Conservation (phyloP, 2,329 filamentous ascomycete genomes). For the Claviceps africana region DNA sequence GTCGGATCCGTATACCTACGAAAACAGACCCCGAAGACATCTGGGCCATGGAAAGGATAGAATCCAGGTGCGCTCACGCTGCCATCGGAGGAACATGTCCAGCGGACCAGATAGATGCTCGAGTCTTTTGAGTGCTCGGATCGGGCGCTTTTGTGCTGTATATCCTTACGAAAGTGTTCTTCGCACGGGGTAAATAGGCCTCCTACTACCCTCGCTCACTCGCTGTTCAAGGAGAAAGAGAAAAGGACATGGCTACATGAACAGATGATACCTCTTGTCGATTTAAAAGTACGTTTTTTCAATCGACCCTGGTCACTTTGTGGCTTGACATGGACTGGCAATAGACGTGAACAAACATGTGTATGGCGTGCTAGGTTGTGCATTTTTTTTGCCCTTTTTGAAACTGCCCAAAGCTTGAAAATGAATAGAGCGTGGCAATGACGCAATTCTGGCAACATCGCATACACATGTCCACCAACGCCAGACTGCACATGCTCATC, state of each 20-base stretch:
- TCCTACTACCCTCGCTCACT: slow-evolving; percentile 16
- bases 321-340: neutral
- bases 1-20: neutral
- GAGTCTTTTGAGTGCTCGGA: slow-evolving; percentile 3
- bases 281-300: slow-evolving; percentile 5
- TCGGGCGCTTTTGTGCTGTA: slow-evolving; percentile 6
- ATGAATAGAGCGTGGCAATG: too few relatives aligned
- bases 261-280: slow-evolving; percentile 20
- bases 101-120: neutral
- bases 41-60: neutral
- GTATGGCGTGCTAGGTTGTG: too few relatives aligned
- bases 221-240: slow-evolving; percentile 14
- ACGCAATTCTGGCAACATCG: too few relatives aligned
- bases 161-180: slow-evolving; percentile 15
- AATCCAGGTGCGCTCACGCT: neutral
- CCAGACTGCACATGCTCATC: too few relatives aligned
- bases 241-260: slow-evolving; percentile 21
- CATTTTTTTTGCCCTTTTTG: too few relatives aligned
- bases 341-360: too few relatives aligned
- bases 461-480: too few relatives aligned
- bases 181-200: slow-evolving; percentile 10
- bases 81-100: neutral
- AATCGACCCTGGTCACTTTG: neutral
- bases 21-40: neutral
- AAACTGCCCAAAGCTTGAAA: too few relatives aligned